Conservation (phyloP, 176 grass and related monocot genomes). For the Cenchrus fungigraminus region DNA sequence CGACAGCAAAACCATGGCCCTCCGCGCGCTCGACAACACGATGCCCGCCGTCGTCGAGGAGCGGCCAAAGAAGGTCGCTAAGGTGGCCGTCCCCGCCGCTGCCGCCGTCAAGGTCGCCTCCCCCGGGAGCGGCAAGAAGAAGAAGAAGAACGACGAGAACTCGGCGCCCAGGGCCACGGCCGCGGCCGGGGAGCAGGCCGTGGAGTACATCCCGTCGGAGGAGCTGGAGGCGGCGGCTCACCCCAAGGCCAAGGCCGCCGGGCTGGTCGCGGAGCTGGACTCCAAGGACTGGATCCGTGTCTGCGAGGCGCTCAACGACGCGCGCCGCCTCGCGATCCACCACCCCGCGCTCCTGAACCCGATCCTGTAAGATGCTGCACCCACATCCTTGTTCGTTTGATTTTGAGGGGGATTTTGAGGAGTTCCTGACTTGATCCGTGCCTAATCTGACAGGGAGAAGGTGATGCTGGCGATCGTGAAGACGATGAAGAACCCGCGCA, state of each 20-base stretch:
- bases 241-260: slow-evolving; percentile 59
- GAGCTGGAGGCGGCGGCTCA: slow-evolving; percentile 56
- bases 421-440: background rate
- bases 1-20: slow-evolving; percentile 53
- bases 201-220: slow-evolving; percentile 75
- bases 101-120: slow-evolving; percentile 8
- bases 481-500: slow-evolving; percentile 95
- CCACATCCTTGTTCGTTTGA: background rate
- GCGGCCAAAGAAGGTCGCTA: slow-evolving; percentile 77
- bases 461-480: slow-evolving; percentile 68
- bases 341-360: slow-evolving; percentile 62
- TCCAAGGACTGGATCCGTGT: slow-evolving; percentile 84
- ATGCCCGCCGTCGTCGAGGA: slow-evolving; percentile 57
- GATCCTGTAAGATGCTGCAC: slow-evolving; percentile 55
- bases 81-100: slow-evolving; percentile 39
- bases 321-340: slow-evolving; percentile 70
- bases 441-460: slow-evolving; percentile 58
- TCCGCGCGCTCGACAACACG: slow-evolving; percentile 84
- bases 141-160: slow-evolving; percentile 61
- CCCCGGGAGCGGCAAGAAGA: slow-evolving; percentile 25
- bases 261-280: slow-evolving; percentile 62
- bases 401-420: background rate
- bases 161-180: slow-evolving; percentile 37
- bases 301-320: slow-evolving; percentile 87
- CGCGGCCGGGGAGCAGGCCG: slow-evolving; percentile 50